Base-by-base conservation (phyloP, 192 early-diverging fungal species). In the Entomortierella parvispora region DNA sequence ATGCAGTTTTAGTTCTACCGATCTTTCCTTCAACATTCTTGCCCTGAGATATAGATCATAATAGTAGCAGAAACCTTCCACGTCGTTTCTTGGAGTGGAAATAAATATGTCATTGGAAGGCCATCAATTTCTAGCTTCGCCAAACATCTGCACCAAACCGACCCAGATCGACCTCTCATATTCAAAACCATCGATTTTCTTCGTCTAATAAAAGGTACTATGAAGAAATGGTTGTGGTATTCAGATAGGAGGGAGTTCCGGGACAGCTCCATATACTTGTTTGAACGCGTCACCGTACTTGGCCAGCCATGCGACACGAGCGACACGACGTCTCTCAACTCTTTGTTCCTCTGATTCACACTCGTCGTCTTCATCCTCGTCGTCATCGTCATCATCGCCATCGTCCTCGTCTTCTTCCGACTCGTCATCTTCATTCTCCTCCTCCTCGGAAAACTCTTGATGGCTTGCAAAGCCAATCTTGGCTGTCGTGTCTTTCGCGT, bases 201-300 rank as follows among this genome's bases (percentile, higher is more conserved):
- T n/a, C n/a, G n/a, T n/a, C n/a, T n/a, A n/a, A n/a, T n/a, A n/a
- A n/a, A n/a, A n/a, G n/a, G n/a, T n/a, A n/a, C n/a, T n/a, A 12
- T 40, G 37, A 9, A 9, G 37, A 40, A 9, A 12, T 12, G 5
- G 37, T 40, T 12, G 12, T 9, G 37, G 37, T 12, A 12, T 5
- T 57, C 48, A 77, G 22, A 77, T 62, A 4, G 74, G 74, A 7
- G 74, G 74, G 6, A 77, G 56, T 37, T 77, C 74, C 8, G 74
- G 65, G 2, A 68, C 65, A 14, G 66, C 66, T 3, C 74, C 65
- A 59, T 77, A 77, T 20, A 77, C 74, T 31, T 77, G 65, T 37
- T 63, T 77, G 42, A 77, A 77, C 3, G 65, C 74, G 26, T 68
- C 74, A 1, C 74, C 74, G 45, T 77, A 77, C 42, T 68, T 77